Conservation (phyloP, 371 early-diverging fungal genomes). For the Zopfochytrium polystomum region DNA sequence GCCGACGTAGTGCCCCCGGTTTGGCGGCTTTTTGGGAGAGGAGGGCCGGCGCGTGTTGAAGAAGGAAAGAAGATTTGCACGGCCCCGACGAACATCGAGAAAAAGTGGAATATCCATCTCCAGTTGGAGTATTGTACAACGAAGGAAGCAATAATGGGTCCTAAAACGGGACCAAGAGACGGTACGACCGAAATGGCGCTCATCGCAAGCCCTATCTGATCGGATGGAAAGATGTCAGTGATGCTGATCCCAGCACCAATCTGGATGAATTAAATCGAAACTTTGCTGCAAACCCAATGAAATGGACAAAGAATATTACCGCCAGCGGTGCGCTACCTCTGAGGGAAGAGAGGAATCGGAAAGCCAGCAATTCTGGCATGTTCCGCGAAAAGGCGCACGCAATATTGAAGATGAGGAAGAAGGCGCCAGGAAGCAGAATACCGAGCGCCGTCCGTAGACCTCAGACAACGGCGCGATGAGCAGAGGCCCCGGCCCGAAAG, state of each 20-base stretch:
- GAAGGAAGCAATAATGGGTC: too few species aligned
- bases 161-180: slow-evolving; percentile 10
- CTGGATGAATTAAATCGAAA: too few species aligned
- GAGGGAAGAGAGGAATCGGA: slow-evolving; percentile 10
- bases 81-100: slow-evolving; percentile 8
- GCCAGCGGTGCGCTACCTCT: too few species aligned
- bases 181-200: too few species aligned
- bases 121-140: slow-evolving; percentile 12
- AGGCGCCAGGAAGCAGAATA: slow-evolving; percentile 15
- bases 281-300: too few species aligned
- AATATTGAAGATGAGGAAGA: too few species aligned
- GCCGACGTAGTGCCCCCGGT: not conserved
- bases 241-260: too few species aligned
- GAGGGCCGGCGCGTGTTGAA: slow-evolving; percentile 6
- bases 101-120: slow-evolving; percentile 9
- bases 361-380: slow-evolving; percentile 5
- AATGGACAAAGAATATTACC: too few species aligned
- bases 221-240: too few species aligned
- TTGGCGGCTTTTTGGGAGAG: not conserved
- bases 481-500: slow-evolving; percentile 12
- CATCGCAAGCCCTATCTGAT: too few species aligned
- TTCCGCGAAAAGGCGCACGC: slow-evolving; percentile 4
- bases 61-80: not conserved
- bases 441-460: slow-evolving; percentile 6
- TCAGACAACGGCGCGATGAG: slow-evolving; percentile 15